Evolutionary conservation across 1,284 basidiomycete species (phyloP), one percentile per base, ranked within the genome.

Genomic region (Boletus smithii): DNA sequence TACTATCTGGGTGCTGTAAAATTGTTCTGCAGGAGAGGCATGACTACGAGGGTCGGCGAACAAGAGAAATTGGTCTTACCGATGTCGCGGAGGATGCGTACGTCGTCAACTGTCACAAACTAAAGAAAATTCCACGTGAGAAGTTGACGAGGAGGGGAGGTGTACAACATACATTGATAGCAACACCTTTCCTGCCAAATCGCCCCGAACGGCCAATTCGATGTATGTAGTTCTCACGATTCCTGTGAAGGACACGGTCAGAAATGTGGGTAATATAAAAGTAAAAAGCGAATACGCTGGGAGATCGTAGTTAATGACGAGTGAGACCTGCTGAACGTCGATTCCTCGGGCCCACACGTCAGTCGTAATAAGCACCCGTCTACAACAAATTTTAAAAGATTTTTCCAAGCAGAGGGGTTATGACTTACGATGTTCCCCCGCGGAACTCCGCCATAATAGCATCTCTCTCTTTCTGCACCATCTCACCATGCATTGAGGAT

Each of bases 391-490:
- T 48, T 53, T 32, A 50, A 44, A 50, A 41, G 40, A 26, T 31
- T 42, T 37, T 44, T 51, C 29, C 42, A n/a, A 43, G 36, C 34
- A 46, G 44, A 24, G 50, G 45, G 16, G 5, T 30, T 26, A 37
- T 26, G 48, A 77, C 88, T 68, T 68, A 91, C 84, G 91, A 93
- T 58, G 90, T 88, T 58, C 95, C 95, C 49, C 85, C 83, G 53
- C 97, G 84, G 81, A 99, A 99, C 69, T 99, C 97, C 48, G 86
- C 83, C 97, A 99, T 99, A 68, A 99, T 98, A 27, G 93, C 89
- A 58, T 99, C 97, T 55, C 95, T 85, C 70, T 99, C 95, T 70
- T 95, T 95, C 70, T 99, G 97, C 11, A 88, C 89, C 95, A 98
- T 98, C 70, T 99, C 95, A 50, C 97, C 97, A 57, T 97, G 94